A percentile compares a stretch with the other conserved stretches of the same genome.
Evolutionary conservation across 805 yeast genomes (phyloP).

Genomic region (Citeromyces matritensis): DNA sequence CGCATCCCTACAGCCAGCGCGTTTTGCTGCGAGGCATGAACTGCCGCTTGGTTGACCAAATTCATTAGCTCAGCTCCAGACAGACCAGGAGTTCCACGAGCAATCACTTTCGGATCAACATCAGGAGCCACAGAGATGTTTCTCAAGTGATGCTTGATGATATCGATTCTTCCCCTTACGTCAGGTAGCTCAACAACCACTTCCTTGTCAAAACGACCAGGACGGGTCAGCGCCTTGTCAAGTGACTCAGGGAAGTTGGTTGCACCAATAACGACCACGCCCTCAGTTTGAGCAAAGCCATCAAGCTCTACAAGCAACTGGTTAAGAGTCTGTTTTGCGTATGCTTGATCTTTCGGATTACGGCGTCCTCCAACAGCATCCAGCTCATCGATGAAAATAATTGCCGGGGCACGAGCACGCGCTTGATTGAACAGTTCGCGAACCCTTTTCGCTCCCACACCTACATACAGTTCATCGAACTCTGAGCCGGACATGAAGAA

Average conservation of each 20-base stretch:
- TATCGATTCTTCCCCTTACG: constrained; percentile 92
- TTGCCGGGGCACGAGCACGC: constrained; percentile 90
- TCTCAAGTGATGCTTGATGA: constrained; percentile 79
- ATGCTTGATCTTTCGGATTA: constrained; percentile 95
- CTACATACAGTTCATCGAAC: constrained; percentile 95
- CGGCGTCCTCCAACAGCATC: constrained; percentile 98
- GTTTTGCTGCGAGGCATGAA: constrained; percentile 84
- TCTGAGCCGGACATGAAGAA: constrained; percentile 98
- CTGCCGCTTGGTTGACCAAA: constrained; percentile 95
- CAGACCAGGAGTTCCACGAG: constrained; percentile 95
- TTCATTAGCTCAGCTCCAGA: constrained; percentile 98
- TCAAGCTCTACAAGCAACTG: constrained; percentile 93
- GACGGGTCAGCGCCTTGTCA: constrained; percentile 95
- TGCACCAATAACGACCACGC: constrained; percentile 94
- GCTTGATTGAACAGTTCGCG: constrained; percentile 92
- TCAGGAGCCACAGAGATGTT: constrained; percentile 75
- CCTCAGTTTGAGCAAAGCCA: constrained; percentile 85
- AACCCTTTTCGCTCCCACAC: constrained; percentile 97
- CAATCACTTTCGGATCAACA: constrained; percentile 81
- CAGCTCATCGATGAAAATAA: constrained; percentile 91
- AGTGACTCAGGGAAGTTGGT: constrained; percentile 95
- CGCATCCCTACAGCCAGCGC: constrained; percentile 82
- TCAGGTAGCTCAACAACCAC: constrained; percentile 95
- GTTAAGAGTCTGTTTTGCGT: constrained; percentile 93
- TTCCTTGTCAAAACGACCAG: constrained; percentile 94